phyloP scores from a whole-genome alignment of 176 grass and related monocot genomes.

The Musa schizocarpa region DNA sequence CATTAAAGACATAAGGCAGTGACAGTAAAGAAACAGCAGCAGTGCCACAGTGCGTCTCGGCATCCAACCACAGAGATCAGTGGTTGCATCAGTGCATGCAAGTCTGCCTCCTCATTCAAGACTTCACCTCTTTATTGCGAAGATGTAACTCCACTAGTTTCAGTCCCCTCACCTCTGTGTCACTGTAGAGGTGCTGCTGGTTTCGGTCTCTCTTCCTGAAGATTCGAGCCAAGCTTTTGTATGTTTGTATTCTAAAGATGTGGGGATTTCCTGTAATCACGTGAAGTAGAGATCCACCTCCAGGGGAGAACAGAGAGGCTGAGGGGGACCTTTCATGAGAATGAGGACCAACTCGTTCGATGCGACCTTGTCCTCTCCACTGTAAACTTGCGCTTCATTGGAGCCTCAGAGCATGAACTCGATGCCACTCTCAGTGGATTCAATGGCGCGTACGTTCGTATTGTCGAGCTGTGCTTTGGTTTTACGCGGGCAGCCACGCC shows the following conservation, averaged over 20 bases:
- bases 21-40: no score
- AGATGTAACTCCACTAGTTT: no score
- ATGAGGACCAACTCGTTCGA: constrained; percentile 18
- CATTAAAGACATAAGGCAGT: no score
- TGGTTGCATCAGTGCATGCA: no score
- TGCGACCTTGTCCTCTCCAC: not conserved
- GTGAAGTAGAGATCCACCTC: constrained; percentile 4
- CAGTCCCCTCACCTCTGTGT: no score
- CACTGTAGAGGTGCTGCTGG: no score
- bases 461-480: not conserved
- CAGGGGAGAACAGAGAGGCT: not conserved
- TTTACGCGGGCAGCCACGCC: not conserved
- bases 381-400: not conserved
- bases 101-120: no score
- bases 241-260: not conserved
- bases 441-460: not conserved
- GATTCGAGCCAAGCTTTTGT: constrained; percentile 8
- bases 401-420: not conserved
- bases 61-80: no score
- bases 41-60: no score
- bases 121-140: no score
- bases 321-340: constrained; percentile 22
- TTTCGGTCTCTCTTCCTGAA: constrained; percentile 12
- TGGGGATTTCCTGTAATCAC: constrained; percentile 3
- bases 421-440: not conserved